Evolutionary conservation across 2,329 filamentous ascomycete species (phyloP).

Genomic region (Parascedosporium putredinis): DNA sequence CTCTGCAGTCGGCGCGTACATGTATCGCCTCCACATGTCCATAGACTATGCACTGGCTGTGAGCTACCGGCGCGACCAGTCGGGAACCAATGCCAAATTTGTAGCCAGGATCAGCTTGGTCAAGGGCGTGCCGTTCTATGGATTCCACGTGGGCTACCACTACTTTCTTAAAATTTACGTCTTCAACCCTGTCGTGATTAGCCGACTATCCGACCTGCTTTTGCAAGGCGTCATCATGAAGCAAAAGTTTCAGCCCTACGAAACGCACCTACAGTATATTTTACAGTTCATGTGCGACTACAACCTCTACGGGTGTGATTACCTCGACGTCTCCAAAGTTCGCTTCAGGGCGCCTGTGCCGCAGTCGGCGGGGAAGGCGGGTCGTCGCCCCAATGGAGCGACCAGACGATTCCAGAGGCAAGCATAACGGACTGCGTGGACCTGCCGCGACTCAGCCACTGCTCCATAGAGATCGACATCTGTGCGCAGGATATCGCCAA

Average conservation of each 20-base stretch:
- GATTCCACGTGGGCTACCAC: constrained; percentile 84
- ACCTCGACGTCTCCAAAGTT: constrained; percentile 62
- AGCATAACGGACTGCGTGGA: constrained; percentile 42
- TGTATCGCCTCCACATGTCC: constrained; percentile 67
- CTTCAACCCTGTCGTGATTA: constrained; percentile 78
- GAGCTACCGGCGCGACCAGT: constrained; percentile 68
- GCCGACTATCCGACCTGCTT: constrained; percentile 75
- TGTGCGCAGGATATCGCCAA: constrained; percentile 84
- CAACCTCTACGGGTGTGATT: constrained; percentile 89
- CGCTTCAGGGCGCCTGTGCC: constrained; percentile 71
- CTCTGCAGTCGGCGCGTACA: constrained; percentile 58
- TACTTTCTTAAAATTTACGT: constrained; percentile 94
- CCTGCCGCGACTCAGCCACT: constrained; percentile 75
- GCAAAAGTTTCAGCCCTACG: constrained; percentile 77
- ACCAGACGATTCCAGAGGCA: constrained; percentile 50
- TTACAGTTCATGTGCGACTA: constrained; percentile 98
- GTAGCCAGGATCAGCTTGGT: constrained; percentile 86
- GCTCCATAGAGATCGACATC: constrained; percentile 81
- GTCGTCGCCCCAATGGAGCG: constrained; percentile 67
- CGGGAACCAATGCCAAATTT: constrained; percentile 56
- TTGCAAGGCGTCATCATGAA: constrained; percentile 83
- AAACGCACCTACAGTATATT: constrained; percentile 85
- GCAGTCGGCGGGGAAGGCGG: constrained; percentile 46
- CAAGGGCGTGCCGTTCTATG: constrained; percentile 92
- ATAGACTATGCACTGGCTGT: constrained; percentile 85